These are phyloP conservation scores for Leccinum cinnamomeum DNA, from an alignment of 1,284 basidiomycete species.

Conservation along the genomic window DNA sequence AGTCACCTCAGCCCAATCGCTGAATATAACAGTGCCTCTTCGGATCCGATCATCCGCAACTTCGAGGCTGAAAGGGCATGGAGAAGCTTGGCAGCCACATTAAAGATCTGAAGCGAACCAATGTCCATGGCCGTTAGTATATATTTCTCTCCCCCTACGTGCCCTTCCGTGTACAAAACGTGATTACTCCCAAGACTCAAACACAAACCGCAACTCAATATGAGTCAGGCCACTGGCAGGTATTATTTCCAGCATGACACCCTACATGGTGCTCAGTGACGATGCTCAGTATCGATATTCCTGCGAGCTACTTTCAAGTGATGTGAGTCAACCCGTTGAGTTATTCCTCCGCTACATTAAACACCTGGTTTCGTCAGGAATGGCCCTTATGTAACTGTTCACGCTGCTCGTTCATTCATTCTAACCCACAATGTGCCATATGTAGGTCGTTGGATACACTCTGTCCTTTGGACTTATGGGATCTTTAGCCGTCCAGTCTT, in stretches of 20 bases:
- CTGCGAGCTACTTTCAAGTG: too few relatives aligned
- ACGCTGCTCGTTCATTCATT: background rate
- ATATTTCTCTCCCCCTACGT: background rate
- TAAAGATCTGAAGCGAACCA: too few relatives aligned
- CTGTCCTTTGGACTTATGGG: slow-evolving; percentile 1
- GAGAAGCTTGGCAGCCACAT: too few relatives aligned
- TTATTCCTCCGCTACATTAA: background rate
- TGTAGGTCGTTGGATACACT: slow-evolving; percentile 3
- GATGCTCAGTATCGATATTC: too few relatives aligned
- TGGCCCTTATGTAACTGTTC: background rate
- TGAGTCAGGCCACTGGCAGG: background rate
- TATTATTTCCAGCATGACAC: too few relatives aligned
- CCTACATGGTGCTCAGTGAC: too few relatives aligned
- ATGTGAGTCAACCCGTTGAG: too few relatives aligned
- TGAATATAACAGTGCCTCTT: too few relatives aligned
- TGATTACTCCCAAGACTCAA: background rate
- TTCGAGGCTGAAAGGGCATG: too few relatives aligned
- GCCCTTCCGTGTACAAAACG: background rate
- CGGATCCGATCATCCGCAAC: too few relatives aligned
- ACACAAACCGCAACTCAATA: background rate
- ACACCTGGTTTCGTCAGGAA: background rate
- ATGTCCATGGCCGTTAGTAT: background rate
- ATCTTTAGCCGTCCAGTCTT: too few relatives aligned
- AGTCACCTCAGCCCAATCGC: too few relatives aligned
- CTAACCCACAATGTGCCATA: background rate